Conservation (phyloP, 2,329 filamentous ascomycete species). For the Dothistroma pini region DNA sequence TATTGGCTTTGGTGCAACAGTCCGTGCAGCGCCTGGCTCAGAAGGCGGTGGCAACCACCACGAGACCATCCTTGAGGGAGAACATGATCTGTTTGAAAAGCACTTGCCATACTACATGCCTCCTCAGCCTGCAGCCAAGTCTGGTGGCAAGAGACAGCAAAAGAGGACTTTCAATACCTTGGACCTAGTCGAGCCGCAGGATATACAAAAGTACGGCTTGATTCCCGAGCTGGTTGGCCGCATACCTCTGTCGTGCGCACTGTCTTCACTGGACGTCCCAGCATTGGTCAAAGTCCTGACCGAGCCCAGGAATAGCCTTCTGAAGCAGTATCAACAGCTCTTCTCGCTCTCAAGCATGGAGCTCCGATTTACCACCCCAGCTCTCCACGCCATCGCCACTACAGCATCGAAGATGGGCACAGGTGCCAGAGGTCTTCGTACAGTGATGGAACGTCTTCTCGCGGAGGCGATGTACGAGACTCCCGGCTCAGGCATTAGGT, state of each 20-base stretch:
- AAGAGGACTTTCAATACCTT: constrained; percentile 69
- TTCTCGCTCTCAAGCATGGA: constrained; percentile 76
- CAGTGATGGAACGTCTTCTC: constrained; percentile 48
- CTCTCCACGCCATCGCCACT: constrained; percentile 76
- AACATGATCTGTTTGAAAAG: constrained; percentile 51
- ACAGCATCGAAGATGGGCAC: constrained; percentile 67
- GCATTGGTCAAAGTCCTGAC: constrained; percentile 82
- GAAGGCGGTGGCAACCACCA: constrained; percentile 41
- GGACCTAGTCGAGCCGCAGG: constrained; percentile 70
- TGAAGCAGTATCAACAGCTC: constrained; percentile 83
- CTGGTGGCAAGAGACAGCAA: constrained; percentile 17
- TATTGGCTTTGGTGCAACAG: constrained; percentile 85
- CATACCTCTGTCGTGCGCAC: constrained; percentile 81
- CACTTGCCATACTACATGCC: constrained; percentile 50
- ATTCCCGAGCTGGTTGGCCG: constrained; percentile 97
- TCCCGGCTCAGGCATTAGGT: constrained; percentile 44
- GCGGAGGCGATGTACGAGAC: constrained; percentile 48
- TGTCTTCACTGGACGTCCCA: constrained; percentile 67
- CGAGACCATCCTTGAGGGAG: constrained; percentile 57
- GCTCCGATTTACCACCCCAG: constrained; percentile 75
- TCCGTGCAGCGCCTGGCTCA: constrained; percentile 50
- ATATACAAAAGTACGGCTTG: constrained; percentile 62
- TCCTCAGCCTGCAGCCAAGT: constrained; percentile 33
- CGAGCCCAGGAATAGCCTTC: constrained; percentile 82
- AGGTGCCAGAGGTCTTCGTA: constrained; percentile 54